Base-by-base conservation (phyloP, 805 yeast genomes). In the Wickerhamiella australiensis region DNA sequence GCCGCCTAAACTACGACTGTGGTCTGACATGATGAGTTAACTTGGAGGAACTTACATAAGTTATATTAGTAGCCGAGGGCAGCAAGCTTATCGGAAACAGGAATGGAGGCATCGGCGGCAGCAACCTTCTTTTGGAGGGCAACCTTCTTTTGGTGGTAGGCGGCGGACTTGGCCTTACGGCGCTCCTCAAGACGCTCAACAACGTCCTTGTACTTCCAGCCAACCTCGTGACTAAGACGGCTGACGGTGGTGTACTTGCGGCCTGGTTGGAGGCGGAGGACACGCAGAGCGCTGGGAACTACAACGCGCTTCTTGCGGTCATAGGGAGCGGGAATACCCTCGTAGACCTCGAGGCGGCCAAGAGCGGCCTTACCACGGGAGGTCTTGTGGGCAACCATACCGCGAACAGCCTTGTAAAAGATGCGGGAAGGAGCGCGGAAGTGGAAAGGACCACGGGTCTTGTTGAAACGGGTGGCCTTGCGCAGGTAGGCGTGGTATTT, bases 341-440 rank as follows among this genome's bases (percentile, higher is more conserved):
- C 98, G 68, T 85, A 92, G 65, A 90, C 97, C 90, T 92, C 86
- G 68, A 92, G 85, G 78, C 96, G 88, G 79, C 88, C 97, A 70
- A 92, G 75, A 67, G 99, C 99, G 71, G 97, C 97, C 79, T 85
- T 84, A 76, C 99, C 99, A 77, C 97, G 92, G 66, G 97, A 92
- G 64, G 98, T 92, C 87, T 92, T 92, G 88, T 92, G 97, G 72
- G 96, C 78, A 68, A 92, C 77, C 99, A 92, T 92, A 78, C 99
- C 99, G 73, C 95, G 85, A 72, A 92, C 75, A 69, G 99, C 96
- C 84, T 92, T 92, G 94, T 88, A 88, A 77, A 92, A 87, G 76
- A 92, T 90, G 78, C 97, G 87, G 59, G 97, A 88, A 74, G 99
- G 99, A 59, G 99, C 99, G 78, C 97, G 92, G 95, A 92, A 92